Evolutionary conservation across 2,329 filamentous ascomycete genomes (phyloP).

Genomic region (Byssothecium circinans): DNA sequence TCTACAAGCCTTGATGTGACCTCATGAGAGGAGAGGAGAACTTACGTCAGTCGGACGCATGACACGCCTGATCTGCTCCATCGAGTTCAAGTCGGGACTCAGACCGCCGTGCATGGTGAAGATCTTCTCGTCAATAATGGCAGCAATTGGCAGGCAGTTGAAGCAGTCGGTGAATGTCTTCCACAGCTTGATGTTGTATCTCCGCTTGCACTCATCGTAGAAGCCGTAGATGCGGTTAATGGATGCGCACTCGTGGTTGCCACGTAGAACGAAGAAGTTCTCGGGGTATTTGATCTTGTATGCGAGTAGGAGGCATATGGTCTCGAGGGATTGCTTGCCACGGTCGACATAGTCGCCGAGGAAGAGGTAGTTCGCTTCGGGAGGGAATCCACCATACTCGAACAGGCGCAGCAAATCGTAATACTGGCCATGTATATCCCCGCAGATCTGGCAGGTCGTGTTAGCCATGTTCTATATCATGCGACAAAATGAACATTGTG

Average conservation of each 20-base stretch:
- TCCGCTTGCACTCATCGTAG: conserved; percentile 99
- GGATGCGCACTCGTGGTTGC: conserved; percentile 98
- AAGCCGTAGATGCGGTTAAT: conserved; percentile 99
- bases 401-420: conserved; percentile 96
- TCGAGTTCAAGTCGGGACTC: conserved; percentile 96
- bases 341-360: conserved; percentile 98
- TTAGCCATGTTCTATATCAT: conserved; percentile 14
- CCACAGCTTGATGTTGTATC: conserved; percentile 99
- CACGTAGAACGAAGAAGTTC: conserved; percentile 98
- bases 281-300: conserved; percentile 99
- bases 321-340: conserved; percentile 98
- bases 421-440: conserved; percentile 99
- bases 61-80: conserved; percentile 99
- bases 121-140: conserved; percentile 99
- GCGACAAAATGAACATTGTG: not conserved
- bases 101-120: conserved; percentile 99
- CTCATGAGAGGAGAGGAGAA: conserved; percentile 37
- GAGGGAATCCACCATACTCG: conserved; percentile 97
- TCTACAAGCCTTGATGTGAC: conserved; percentile 20
- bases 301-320: conserved; percentile 91
- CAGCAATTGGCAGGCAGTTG: conserved; percentile 97
- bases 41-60: conserved; percentile 99
- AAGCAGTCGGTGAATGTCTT: conserved; percentile 99
- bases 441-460: conserved; percentile 73
- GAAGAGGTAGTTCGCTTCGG: conserved; percentile 99